These are phyloP conservation scores for Phyllosticta ampelicida DNA, from an alignment of 2,329 filamentous ascomycete genomes.

Conservation along the genomic window DNA sequence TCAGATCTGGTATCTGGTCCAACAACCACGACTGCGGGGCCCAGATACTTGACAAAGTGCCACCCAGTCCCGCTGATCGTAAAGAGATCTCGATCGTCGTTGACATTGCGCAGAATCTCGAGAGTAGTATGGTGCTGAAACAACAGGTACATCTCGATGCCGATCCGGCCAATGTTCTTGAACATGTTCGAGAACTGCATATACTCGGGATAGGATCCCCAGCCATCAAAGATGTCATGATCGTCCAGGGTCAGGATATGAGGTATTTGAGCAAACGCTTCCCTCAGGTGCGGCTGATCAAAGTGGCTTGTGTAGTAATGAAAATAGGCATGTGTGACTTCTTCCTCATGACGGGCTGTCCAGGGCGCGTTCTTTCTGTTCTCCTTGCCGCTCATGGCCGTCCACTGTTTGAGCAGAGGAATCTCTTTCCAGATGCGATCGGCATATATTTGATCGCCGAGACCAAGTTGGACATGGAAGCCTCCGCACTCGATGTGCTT, in stretches of 20 bases:
- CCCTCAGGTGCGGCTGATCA: slow-evolving; percentile 85
- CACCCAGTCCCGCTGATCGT: slow-evolving; percentile 95
- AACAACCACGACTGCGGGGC: slow-evolving; percentile 79
- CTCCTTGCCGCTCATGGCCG: slow-evolving; percentile 84
- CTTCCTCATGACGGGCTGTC: slow-evolving; percentile 92
- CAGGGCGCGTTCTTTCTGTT: slow-evolving; percentile 81
- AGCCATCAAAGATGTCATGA: slow-evolving; percentile 97
- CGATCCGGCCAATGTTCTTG: slow-evolving; percentile 93
- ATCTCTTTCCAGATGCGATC: slow-evolving; percentile 96
- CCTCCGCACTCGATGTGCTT: slow-evolving; percentile 95
- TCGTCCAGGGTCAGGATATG: slow-evolving; percentile 90
- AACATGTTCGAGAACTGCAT: slow-evolving; percentile 98
- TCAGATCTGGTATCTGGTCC: slow-evolving; percentile 90
- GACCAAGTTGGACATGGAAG: slow-evolving; percentile 84
- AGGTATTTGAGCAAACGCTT: slow-evolving; percentile 95
- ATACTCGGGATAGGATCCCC: slow-evolving; percentile 92
- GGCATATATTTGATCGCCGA: slow-evolving; percentile 91
- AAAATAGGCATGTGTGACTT: slow-evolving; percentile 92
- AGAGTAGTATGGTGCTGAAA: slow-evolving; percentile 98
- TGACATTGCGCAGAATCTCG: slow-evolving; percentile 82
- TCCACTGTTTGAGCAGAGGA: slow-evolving; percentile 86
- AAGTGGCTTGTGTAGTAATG: slow-evolving; percentile 99
- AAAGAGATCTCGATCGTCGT: slow-evolving; percentile 82
- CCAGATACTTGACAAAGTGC: slow-evolving; percentile 97
- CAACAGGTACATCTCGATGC: slow-evolving; percentile 93